Evolutionary conservation across 257 asterid species (phyloP).

Genomic region (Ophiorrhiza pumila): DNA sequence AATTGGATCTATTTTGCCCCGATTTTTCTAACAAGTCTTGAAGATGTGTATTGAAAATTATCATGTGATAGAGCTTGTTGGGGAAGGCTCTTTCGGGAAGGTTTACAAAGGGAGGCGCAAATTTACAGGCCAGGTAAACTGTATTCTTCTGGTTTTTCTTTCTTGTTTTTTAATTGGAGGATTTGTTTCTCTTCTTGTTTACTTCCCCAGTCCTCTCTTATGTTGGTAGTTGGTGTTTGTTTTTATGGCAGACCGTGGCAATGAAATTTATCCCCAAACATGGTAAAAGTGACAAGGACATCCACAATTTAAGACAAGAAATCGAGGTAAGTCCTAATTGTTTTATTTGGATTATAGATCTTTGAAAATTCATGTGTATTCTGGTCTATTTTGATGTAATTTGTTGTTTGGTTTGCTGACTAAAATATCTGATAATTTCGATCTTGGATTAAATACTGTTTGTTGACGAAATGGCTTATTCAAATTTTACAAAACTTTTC

Average conservation of each 20-base stretch:
- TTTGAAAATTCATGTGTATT: background rate
- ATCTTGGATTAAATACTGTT: background rate
- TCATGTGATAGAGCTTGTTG: conserved; percentile 92
- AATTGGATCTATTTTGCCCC: no score
- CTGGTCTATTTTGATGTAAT: background rate
- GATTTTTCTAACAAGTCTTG: no score
- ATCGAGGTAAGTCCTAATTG: conserved; percentile 57
- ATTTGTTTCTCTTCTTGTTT: conserved; percentile 1
- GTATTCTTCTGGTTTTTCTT: background rate
- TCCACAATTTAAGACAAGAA: conserved; percentile 83
- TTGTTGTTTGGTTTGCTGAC: background rate
- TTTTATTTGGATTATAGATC: background rate
- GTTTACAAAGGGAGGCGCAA: conserved; percentile 97
- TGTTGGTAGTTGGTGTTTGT: conserved; percentile 12
- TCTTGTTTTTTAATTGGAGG: background rate
- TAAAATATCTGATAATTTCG: background rate
- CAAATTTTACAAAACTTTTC: conserved; percentile 21
- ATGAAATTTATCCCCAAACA: conserved; percentile 95
- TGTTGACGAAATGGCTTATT: background rate
- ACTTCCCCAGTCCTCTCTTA: background rate
- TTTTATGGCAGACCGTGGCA: conserved; percentile 70
- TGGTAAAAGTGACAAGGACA: conserved; percentile 91
- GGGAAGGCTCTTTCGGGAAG: conserved; percentile 98
- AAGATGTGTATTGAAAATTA: conserved; percentile 82
- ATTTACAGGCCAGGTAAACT: conserved; percentile 75